phyloP scores from a whole-genome alignment of 148 eudicot genomes.

The Nyssa sinensis region DNA sequence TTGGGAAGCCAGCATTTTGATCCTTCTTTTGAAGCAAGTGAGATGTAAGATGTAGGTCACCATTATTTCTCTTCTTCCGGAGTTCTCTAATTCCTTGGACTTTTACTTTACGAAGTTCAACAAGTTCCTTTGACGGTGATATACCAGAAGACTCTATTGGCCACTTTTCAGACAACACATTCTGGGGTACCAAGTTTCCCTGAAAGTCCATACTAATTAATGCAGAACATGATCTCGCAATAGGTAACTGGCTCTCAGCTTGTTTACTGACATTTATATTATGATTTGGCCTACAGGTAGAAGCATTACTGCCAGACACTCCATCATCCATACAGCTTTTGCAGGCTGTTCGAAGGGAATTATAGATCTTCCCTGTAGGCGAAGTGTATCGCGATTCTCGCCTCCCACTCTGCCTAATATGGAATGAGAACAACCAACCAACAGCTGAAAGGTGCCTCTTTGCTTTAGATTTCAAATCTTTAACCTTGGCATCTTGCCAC shows the following conservation, averaged over 20 bases:
- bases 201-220: slow-evolving; percentile 7
- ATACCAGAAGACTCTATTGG: slow-evolving; percentile 1
- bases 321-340: slow-evolving; percentile 32
- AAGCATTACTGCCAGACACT: slow-evolving; percentile 8
- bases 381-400: slow-evolving; percentile 46
- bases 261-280: slow-evolving; percentile 16
- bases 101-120: slow-evolving; percentile 7
- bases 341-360: slow-evolving; percentile 52
- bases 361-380: slow-evolving; percentile 39
- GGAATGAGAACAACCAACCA: slow-evolving; percentile 66
- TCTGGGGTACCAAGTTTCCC: background rate
- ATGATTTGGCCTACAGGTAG: slow-evolving; percentile 15
- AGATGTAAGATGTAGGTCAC: slow-evolving; percentile 1
- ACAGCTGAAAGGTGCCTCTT: slow-evolving; percentile 58
- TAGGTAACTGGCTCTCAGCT: slow-evolving; percentile 14
- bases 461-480: slow-evolving; percentile 28
- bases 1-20: slow-evolving; percentile 7
- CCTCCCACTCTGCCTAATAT: background rate
- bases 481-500: background rate
- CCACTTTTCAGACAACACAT: slow-evolving; percentile 2
- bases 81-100: slow-evolving; percentile 14
- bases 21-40: slow-evolving; percentile 14
- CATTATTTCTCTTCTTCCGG: slow-evolving; percentile 24
- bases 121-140: slow-evolving; percentile 15
- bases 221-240: slow-evolving; percentile 1